phyloP scores from a whole-genome alignment of 352 stramenopile genomes.

The Globisporangium megalacanthum region DNA sequence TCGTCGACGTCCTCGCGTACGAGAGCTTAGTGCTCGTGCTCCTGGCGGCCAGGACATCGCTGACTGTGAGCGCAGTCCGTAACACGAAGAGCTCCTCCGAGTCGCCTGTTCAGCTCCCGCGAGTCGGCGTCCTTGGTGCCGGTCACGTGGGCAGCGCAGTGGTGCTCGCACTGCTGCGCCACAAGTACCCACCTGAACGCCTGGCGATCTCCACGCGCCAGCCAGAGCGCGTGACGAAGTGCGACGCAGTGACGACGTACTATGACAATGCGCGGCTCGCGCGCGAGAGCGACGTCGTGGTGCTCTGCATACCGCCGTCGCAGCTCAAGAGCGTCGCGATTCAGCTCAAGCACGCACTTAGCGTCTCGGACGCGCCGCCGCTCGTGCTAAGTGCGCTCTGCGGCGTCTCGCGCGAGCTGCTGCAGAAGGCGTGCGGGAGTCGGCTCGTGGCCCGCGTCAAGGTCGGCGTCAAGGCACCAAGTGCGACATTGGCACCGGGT shows the following conservation, averaged over 20 bases:
- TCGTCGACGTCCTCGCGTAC: constrained; percentile 8
- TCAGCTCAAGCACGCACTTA: constrained; percentile 55
- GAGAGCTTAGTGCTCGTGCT: constrained; percentile 11
- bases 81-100: too few relatives aligned
- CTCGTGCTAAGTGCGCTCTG: constrained; percentile 46
- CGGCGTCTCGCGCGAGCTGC: constrained; percentile 27
- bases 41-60: not conserved
- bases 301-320: constrained; percentile 59
- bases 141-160: constrained; percentile 46
- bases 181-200: constrained; percentile 26
- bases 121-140: constrained; percentile 46
- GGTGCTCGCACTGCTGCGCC: constrained; percentile 36
- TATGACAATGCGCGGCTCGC: constrained; percentile 56
- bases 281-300: constrained; percentile 46
- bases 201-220: constrained; percentile 56
- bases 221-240: constrained; percentile 39
- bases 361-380: constrained; percentile 16
- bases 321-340: constrained; percentile 67
- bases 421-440: constrained; percentile 44
- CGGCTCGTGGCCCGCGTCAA: constrained; percentile 29
- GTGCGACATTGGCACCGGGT: too few relatives aligned
- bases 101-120: constrained; percentile 13
- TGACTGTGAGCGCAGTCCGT: not conserved
- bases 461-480: constrained; percentile 16
- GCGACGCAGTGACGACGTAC: constrained; percentile 33